A percentile compares a stretch with the other conserved stretches of the same genome.
Conservation (phyloP, 805 yeast genomes). For the Candida gorgasii region DNA sequence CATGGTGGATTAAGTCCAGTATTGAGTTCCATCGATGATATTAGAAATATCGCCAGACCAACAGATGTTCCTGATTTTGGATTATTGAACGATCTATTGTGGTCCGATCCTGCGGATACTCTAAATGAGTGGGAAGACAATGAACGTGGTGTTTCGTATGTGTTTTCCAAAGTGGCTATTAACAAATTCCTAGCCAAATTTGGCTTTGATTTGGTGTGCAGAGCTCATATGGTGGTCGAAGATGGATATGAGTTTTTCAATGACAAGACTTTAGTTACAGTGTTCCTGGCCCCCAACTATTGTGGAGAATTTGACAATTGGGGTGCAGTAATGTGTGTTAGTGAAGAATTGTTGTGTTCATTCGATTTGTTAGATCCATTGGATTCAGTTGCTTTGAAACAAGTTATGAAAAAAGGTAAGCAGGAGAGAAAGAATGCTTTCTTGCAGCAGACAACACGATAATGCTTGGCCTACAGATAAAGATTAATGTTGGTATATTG, state of each 20-base stretch:
- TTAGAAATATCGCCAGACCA: slow-evolving; percentile 72
- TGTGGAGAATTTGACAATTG: slow-evolving; percentile 80
- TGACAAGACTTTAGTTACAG: slow-evolving; percentile 72
- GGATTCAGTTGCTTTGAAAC: slow-evolving; percentile 89
- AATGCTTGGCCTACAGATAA: no score
- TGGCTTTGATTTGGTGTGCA: slow-evolving; percentile 76
- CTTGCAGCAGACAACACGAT: slow-evolving; percentile 2
- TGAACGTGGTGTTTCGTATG: slow-evolving; percentile 81
- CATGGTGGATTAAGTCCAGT: slow-evolving; percentile 85
- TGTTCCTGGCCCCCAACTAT: slow-evolving; percentile 81
- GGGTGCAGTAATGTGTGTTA: slow-evolving; percentile 96
- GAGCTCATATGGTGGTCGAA: slow-evolving; percentile 90
- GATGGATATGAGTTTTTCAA: slow-evolving; percentile 86
- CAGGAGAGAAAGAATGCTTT: slow-evolving; percentile 73
- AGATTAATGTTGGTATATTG: neutral
- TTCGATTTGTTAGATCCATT: slow-evolving; percentile 93
- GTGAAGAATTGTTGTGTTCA: slow-evolving; percentile 88
- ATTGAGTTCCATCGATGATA: slow-evolving; percentile 71
- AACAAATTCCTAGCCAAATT: slow-evolving; percentile 73
- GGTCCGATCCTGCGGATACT: slow-evolving; percentile 87
- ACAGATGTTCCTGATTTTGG: slow-evolving; percentile 89
- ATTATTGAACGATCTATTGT: slow-evolving; percentile 68
- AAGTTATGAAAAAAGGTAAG: slow-evolving; percentile 91
- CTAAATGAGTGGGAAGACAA: slow-evolving; percentile 86
- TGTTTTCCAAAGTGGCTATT: slow-evolving; percentile 76